These are phyloP conservation scores for Elongisporangium prolatum DNA, from an alignment of 352 stramenopile species.

Conservation along the genomic window DNA sequence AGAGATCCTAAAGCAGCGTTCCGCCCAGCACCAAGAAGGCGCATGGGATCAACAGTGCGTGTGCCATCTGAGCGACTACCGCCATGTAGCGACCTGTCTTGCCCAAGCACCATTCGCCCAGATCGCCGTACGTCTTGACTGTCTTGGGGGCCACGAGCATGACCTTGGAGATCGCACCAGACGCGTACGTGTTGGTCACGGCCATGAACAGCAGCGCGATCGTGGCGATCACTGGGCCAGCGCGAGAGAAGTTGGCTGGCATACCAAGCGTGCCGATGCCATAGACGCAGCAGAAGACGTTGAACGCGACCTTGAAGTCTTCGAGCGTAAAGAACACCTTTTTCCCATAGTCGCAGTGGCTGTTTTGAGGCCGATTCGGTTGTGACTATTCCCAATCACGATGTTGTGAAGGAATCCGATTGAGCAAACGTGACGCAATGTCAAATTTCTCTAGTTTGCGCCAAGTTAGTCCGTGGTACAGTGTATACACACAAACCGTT, in stretches of 20 bases:
- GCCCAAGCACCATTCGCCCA: conserved; percentile 39
- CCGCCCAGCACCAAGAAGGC: conserved; percentile 47
- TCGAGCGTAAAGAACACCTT: conserved; percentile 31
- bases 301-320: conserved; percentile 56
- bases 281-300: conserved; percentile 61
- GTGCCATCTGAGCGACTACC: conserved; percentile 29
- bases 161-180: conserved; percentile 39
- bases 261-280: conserved; percentile 66
- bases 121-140: conserved; percentile 45
- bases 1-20: conserved; percentile 31
- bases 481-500: no score
- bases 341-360: neutral
- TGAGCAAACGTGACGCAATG: no score
- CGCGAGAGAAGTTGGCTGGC: conserved; percentile 58
- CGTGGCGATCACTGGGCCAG: conserved; percentile 34
- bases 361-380: no score
- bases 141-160: conserved; percentile 33
- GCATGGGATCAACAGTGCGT: conserved; percentile 30
- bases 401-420: no score
- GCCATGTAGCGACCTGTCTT: conserved; percentile 27
- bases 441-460: no score
- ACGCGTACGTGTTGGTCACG: conserved; percentile 40
- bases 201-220: conserved; percentile 59
- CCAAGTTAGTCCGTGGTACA: no score
- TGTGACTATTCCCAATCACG: no score